Evolutionary conservation across 345 rosid species (phyloP).

Genomic region (Ceriops decandra): DNA sequence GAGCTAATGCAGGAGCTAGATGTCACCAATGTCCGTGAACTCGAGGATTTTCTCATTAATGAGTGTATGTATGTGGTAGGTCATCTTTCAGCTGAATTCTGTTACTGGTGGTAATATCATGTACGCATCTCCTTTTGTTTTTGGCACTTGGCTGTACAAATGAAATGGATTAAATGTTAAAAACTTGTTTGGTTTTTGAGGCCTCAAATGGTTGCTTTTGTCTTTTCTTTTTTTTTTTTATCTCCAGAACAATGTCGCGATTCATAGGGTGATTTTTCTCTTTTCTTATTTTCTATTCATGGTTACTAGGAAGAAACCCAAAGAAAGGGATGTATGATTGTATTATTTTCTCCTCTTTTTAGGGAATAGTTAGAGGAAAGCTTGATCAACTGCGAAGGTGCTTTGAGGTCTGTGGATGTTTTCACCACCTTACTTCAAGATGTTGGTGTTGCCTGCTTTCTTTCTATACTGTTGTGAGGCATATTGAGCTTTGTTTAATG

Average conservation of each 20-base stretch:
- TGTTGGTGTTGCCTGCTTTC: not conserved
- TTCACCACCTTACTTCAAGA: not conserved
- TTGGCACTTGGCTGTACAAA: not conserved
- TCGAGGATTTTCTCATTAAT: slow-evolving; percentile 96
- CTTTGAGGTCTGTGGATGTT: slow-evolving; percentile 61
- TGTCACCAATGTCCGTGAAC: slow-evolving; percentile 88
- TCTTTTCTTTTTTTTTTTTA: no score
- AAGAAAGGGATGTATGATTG: not conserved
- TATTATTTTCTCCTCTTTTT: slow-evolving; percentile 14
- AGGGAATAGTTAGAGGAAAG: slow-evolving; percentile 98
- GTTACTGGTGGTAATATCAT: not conserved
- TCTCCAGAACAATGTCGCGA: no score
- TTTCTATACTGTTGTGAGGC: not conserved
- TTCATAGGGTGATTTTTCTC: no score
- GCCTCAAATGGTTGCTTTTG: no score
- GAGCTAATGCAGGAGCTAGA: slow-evolving; percentile 85
- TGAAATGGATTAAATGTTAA: not conserved
- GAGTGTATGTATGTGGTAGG: slow-evolving; percentile 96
- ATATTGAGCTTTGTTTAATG: not conserved
- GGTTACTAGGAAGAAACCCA: not conserved
- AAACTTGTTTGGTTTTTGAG: not conserved
- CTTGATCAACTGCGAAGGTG: slow-evolving; percentile 90
- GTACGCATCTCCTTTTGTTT: not conserved
- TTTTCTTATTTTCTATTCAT: no score
- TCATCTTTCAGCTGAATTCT: slow-evolving; percentile 18